Conservation (phyloP, 1,139 yeast genomes). For the Yamadazyma dushanensis region DNA sequence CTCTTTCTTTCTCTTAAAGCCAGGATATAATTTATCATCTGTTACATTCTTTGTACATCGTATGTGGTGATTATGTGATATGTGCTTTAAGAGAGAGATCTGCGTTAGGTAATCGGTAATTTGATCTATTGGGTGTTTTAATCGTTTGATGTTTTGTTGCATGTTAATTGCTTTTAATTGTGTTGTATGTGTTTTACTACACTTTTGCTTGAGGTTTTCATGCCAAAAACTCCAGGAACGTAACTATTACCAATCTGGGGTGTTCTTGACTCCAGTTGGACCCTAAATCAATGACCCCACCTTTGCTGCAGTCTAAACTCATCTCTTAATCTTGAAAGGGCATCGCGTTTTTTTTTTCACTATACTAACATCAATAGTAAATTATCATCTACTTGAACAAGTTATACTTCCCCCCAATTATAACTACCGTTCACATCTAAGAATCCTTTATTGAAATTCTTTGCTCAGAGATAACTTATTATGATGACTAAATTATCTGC, state of each 20-base stretch:
- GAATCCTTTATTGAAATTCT: slow-evolving; percentile 2
- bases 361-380: slow-evolving; percentile 7
- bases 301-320: too few species aligned
- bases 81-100: slow-evolving; percentile 3
- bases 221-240: too few species aligned
- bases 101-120: too few species aligned
- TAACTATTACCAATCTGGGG: too few species aligned
- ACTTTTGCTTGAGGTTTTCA: too few species aligned
- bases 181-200: too few species aligned
- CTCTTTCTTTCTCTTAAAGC: slow-evolving; percentile 12
- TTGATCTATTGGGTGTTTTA: too few species aligned
- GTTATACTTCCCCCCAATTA: slow-evolving; percentile 7
- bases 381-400: slow-evolving; percentile 9
- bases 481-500: slow-evolving; percentile 37
- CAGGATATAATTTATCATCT: slow-evolving; percentile 12
- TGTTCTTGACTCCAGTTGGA: too few species aligned
- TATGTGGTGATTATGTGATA: slow-evolving; percentile 8
- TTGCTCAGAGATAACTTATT: slow-evolving; percentile 1
- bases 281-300: too few species aligned
- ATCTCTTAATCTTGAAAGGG: slow-evolving; percentile 2
- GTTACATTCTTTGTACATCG: slow-evolving; percentile 3
- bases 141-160: too few species aligned
- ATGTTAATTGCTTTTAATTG: too few species aligned
- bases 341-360: slow-evolving; percentile 1
- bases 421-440: slow-evolving; percentile 3